Evolutionary conservation across 2,329 filamentous ascomycete genomes (phyloP), one percentile per base, ranked within the genome.

Genomic region (Aspergillus hiratsukae): DNA sequence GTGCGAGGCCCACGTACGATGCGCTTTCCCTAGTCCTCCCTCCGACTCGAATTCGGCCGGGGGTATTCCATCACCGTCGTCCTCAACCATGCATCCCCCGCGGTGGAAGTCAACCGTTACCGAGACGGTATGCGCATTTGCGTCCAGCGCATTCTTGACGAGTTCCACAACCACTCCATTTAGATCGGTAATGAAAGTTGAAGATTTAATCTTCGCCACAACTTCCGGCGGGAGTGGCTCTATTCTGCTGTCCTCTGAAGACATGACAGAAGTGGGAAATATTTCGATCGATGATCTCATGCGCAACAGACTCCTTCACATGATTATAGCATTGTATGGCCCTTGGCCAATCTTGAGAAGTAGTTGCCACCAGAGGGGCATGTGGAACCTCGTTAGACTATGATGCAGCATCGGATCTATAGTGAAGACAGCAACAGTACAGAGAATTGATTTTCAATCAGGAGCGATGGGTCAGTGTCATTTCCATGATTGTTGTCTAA

Each of bases 81-180:
- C 94, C 67, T 96, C 89, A 4, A 97, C 82, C 0, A 81, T 80
- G 72, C 92, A 96, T 63, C 83, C 85, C 4, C 91, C 93, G 25
- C 87, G 85, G 53, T 75, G 72, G 69, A 90, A 91, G 73, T 97
- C 89, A 23, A 96, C 78, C 1, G 80, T 82, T 54, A 96, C 78
- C 53, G 83, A 83, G 59, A 97, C 75, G 54, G 81, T 88, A 35
- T 79, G 81, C 17, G 92, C 87, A 48, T 78, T 76, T 3, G 91
- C 90, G 76, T 99, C 94, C 11, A 99, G 79, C 0, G 91, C 85
- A 71, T 99, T 99, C 70, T 88, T 85, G 27, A 95, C 65, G 9
- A 97, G 80, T 48, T 88, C 89, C 54, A 85, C 78, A 14, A 90
- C 77, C 4, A 89, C 91, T 27, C 77, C 82, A 64, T 87, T 87